A percentile compares a stretch with the other conserved stretches of the same genome.
phyloP scores from a whole-genome alignment of 768 basidiomycete species.

The Leucocoprinus sp. region DNA sequence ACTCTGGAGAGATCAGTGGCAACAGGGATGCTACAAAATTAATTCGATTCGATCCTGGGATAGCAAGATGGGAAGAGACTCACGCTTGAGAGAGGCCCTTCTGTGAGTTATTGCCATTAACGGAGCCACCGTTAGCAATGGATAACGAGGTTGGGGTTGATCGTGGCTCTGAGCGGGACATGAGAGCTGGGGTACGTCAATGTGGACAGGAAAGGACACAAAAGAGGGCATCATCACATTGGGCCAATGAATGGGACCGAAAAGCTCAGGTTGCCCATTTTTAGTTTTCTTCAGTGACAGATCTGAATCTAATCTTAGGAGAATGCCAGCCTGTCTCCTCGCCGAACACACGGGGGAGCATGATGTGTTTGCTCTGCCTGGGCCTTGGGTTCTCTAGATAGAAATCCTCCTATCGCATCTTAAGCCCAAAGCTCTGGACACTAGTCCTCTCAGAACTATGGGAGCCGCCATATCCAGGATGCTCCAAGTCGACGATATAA shows the following conservation, averaged over 20 bases:
- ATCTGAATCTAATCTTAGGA: conserved; percentile 2
- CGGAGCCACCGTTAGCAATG: neutral
- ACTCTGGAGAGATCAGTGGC: neutral
- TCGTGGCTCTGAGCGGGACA: neutral
- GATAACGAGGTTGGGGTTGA: neutral
- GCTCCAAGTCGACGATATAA: conserved; percentile 4
- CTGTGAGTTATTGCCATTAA: neutral
- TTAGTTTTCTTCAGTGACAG: neutral
- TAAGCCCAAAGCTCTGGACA: neutral
- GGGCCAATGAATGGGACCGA: neutral
- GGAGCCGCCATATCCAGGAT: neutral
- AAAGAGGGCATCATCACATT: neutral
- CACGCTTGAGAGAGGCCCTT: neutral
- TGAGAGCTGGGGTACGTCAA: neutral
- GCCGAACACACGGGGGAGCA: neutral
- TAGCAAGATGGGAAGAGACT: neutral
- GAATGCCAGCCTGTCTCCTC: neutral
- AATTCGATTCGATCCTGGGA: neutral
- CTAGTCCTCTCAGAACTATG: conserved; percentile 1
- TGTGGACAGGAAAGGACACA: neutral
- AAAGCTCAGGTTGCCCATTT: neutral
- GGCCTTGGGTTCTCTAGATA: neutral
- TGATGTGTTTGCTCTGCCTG: neutral
- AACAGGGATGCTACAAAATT: neutral
- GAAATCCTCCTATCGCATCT: neutral